These are phyloP conservation scores for Angophora floribunda DNA, from an alignment of 345 rosid species.

Conservation along the genomic window DNA sequence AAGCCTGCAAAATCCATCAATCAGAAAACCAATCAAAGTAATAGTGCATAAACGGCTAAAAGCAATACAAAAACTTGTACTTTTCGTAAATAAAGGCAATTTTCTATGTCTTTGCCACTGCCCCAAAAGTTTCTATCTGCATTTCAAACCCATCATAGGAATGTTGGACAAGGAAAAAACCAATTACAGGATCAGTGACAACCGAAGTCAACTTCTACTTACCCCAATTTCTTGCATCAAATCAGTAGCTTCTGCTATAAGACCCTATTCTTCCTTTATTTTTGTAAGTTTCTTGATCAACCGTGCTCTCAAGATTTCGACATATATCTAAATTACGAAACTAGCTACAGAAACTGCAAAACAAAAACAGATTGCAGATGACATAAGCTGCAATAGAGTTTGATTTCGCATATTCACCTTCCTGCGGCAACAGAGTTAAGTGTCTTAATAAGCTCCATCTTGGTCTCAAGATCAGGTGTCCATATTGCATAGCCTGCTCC, in stretches of 20 bases:
- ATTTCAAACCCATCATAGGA: neutral
- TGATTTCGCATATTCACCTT: slow-evolving; percentile 67
- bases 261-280: slow-evolving; percentile 84
- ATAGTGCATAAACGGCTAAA: neutral
- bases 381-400: no score
- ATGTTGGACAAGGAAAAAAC: neutral
- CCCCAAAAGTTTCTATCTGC: slow-evolving; percentile 91
- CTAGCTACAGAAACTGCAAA: neutral
- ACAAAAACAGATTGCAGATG: neutral
- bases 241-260: slow-evolving; percentile 85
- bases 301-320: slow-evolving; percentile 85
- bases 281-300: slow-evolving; percentile 73
- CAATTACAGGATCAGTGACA: neutral
- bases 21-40: neutral
- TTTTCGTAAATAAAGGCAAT: slow-evolving; percentile 79
- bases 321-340: slow-evolving; percentile 49
- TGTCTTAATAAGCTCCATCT: slow-evolving; percentile 76
- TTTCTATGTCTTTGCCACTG: slow-evolving; percentile 92
- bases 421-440: slow-evolving; percentile 73
- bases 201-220: neutral
- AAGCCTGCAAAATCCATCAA: slow-evolving; percentile 35
- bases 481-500: slow-evolving; percentile 74
- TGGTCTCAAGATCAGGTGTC: slow-evolving; percentile 65
- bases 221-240: slow-evolving; percentile 98
- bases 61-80: slow-evolving; percentile 14